Conservation (phyloP, 176 grass and related monocot genomes). For the Echinochloa phyllopogon region DNA sequence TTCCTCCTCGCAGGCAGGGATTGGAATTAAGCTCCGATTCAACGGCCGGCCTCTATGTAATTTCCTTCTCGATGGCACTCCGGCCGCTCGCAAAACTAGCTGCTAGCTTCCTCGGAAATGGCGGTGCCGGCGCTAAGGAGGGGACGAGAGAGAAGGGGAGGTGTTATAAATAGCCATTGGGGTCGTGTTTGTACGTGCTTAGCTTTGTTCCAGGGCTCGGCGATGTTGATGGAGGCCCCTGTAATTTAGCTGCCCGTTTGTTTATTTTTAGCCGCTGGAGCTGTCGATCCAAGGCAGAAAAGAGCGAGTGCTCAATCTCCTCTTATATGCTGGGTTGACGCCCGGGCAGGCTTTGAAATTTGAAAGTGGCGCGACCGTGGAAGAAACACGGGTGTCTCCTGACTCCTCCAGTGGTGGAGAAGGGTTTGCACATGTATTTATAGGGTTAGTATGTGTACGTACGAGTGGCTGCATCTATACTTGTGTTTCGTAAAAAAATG, state of each 20-base stretch:
- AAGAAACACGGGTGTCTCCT: not conserved
- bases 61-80: not conserved
- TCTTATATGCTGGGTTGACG: not conserved
- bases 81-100: not conserved
- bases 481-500: too few species aligned
- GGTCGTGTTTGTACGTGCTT: not conserved
- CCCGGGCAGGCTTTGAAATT: not conserved
- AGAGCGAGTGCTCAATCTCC: too few species aligned
- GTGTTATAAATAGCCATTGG: constrained; percentile 46
- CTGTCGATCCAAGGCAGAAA: not conserved
- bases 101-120: too few species aligned
- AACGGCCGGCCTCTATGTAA: not conserved
- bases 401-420: too few species aligned
- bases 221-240: constrained; percentile 51
- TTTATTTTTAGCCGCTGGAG: constrained; percentile 50
- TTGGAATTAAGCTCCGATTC: too few species aligned
- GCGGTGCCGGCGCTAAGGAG: constrained; percentile 36
- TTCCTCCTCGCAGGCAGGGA: too few species aligned
- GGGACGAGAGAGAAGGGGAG: not conserved
- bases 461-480: too few species aligned
- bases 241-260: constrained; percentile 26
- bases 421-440: too few species aligned
- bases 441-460: too few species aligned
- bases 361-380: not conserved
- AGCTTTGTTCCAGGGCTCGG: not conserved